Base-by-base conservation (phyloP, 768 basidiomycete genomes). In the Boletus pseudopeckii region DNA sequence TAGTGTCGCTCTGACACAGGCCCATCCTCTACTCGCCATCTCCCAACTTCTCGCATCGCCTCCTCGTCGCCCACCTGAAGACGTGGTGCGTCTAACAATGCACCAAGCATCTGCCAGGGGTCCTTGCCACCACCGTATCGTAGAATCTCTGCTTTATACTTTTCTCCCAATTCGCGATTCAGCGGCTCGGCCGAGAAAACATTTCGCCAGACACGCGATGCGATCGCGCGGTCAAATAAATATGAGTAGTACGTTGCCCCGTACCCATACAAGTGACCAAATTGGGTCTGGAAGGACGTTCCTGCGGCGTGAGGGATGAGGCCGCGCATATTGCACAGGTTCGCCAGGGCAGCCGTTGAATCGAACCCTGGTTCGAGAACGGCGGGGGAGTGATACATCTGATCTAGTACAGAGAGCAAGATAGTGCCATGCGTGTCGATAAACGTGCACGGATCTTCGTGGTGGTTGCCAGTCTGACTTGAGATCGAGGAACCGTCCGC, bases 171-270 rank as follows among this genome's bases (percentile, higher is more conserved):
- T 34, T 80, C 80, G 15, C 96, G 75, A 50, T 78, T 77, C 15
- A 98, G 70, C 0, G 92, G 90, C 41, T 89, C 77, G 0, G 60
- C 55, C 9, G 76, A 73, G 63, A 98, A 98, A 0, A 96, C 74
- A 10, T 82, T 79, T 10, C 75, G 70, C 89, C 92, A 99, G 0
- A 98, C 86, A n/a, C 88, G 81, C 7, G 90, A 90, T 0, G 97
- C 96, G 54, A 99, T 97, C 5, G 93, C 93, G 5, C 95, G 84
- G 60, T 98, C 97, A 60, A 99, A 95, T 13, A 98, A 78, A 66
- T 99, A 99, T 4, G 93, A 94, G 64, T 99, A 99, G 68, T 99
- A 99, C 0, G 93, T 97, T 14, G 96, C 94, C 6, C 96, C 95
- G 62, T 99, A 99, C 3, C 95, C 93, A 64, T 88, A 95, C 6